Conservation (phyloP, 768 basidiomycete genomes). For the Pleurotus cornucopiae region DNA sequence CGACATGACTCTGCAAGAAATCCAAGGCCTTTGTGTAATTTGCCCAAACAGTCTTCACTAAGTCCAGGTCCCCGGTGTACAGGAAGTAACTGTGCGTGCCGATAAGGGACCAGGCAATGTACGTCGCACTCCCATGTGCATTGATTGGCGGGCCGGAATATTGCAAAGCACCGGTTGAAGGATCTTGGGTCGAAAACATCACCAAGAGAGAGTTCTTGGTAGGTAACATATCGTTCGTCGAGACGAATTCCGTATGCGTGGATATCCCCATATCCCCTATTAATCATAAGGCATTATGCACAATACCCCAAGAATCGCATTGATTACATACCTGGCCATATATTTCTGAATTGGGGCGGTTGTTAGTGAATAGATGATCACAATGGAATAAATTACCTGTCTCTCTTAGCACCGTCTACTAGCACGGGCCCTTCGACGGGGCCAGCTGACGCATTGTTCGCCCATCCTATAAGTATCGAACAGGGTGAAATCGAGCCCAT, state of each 20-base stretch:
- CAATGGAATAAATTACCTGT: conserved; percentile 26
- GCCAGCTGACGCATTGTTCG: conserved; percentile 43
- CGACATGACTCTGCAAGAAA: conserved; percentile 39
- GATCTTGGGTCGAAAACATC: conserved; percentile 45
- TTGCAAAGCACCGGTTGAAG: conserved; percentile 38
- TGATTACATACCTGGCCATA: conserved; percentile 19
- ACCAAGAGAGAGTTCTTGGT: conserved; percentile 44
- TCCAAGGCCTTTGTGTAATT: conserved; percentile 36
- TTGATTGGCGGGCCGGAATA: conserved; percentile 38
- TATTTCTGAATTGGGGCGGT: conserved; percentile 18
- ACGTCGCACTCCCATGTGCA: conserved; percentile 36
- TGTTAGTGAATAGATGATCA: not conserved
- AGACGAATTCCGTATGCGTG: conserved; percentile 30
- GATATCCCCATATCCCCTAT: conserved; percentile 40
- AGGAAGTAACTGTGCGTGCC: conserved; percentile 35
- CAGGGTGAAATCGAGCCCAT: not conserved
- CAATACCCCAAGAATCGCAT: not conserved
- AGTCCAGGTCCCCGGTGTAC: conserved; percentile 43
- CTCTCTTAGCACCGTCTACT: conserved; percentile 51
- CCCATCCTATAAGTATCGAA: conserved; percentile 30
- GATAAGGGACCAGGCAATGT: conserved; percentile 49
- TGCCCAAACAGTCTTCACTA: conserved; percentile 37
- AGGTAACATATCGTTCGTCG: conserved; percentile 28
- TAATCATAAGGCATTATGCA: not conserved
- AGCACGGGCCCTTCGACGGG: conserved; percentile 46